Conservation (phyloP, 163 green algal genomes). For the Coccomyxa subellipsoidea region DNA sequence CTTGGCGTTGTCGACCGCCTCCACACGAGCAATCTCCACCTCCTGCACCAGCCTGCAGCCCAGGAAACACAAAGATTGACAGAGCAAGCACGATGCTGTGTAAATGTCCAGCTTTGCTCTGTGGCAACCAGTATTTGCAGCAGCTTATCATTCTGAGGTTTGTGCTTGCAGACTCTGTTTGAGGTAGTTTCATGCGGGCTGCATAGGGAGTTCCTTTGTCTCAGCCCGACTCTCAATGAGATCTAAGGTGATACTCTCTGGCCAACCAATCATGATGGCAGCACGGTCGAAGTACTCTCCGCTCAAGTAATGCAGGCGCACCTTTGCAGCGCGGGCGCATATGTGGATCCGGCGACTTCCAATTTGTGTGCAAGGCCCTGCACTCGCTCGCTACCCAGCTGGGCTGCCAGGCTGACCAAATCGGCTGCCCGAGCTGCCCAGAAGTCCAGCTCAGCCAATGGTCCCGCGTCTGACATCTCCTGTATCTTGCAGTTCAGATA, state of each 20-base stretch:
- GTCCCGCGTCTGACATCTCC: conserved; percentile 51
- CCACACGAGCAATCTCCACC: conserved; percentile 46
- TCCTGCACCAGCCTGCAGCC: conserved; percentile 62
- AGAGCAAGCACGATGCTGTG: too few species aligned
- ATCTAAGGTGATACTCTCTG: too few species aligned
- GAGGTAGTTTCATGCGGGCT: too few species aligned
- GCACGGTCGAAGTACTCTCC: too few species aligned
- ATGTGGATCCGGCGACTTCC: conserved; percentile 73
- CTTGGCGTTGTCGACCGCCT: conserved; percentile 77
- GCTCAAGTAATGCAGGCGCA: not conserved
- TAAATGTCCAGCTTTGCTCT: too few species aligned
- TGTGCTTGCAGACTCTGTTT: too few species aligned
- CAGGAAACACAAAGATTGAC: not conserved
- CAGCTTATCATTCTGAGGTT: too few species aligned
- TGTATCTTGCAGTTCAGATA: too few species aligned
- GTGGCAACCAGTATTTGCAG: too few species aligned
- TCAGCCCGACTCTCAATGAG: too few species aligned
- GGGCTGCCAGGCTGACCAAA: conserved; percentile 78
- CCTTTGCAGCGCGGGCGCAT: conserved; percentile 72
- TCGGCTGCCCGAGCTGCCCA: conserved; percentile 76
- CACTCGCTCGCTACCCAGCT: conserved; percentile 66
- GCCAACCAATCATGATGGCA: too few species aligned
- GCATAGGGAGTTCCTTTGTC: too few species aligned
- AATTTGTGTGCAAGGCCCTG: conserved; percentile 72
- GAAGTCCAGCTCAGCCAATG: conserved; percentile 83